A percentile compares a stretch with the other conserved stretches of the same genome.
Conservation (phyloP, 345 rosid species). For the Passiflora organensis region DNA sequence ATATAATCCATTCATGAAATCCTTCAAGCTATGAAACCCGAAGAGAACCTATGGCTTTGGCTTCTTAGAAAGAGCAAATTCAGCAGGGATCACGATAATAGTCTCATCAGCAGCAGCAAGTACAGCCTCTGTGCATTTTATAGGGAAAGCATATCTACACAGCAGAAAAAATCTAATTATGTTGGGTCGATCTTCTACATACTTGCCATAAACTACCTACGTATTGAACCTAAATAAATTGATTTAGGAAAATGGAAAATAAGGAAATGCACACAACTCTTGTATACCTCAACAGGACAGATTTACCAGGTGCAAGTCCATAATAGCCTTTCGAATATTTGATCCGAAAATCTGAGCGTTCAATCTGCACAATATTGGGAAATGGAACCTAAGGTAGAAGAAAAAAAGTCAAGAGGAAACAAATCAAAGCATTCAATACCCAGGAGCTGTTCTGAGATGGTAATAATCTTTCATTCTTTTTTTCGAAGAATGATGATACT, state of each 20-base stretch:
- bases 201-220: too few relatives aligned
- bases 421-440: not conserved
- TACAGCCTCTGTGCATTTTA: conserved; percentile 59
- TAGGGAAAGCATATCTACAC: conserved; percentile 65
- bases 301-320: conserved; percentile 96
- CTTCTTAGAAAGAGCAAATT: conserved; percentile 78
- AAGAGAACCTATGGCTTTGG: conserved; percentile 94
- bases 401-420: not conserved
- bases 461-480: too few relatives aligned
- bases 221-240: too few relatives aligned
- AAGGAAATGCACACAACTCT: too few relatives aligned
- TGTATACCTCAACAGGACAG: conserved; percentile 23
- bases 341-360: conserved; percentile 79
- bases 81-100: conserved; percentile 61
- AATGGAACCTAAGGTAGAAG: conserved; percentile 50
- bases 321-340: conserved; percentile 93
- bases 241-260: too few relatives aligned
- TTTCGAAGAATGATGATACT: too few relatives aligned
- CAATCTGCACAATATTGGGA: conserved; percentile 79
- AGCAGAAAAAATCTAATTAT: not conserved
- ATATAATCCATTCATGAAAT: too few relatives aligned
- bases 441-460: too few relatives aligned
- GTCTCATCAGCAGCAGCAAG: conserved; percentile 75
- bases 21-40: not conserved
- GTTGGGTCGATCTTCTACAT: too few relatives aligned